Evolutionary conservation across 257 asterid genomes (phyloP).

Genomic region (Solanum virginianum): DNA sequence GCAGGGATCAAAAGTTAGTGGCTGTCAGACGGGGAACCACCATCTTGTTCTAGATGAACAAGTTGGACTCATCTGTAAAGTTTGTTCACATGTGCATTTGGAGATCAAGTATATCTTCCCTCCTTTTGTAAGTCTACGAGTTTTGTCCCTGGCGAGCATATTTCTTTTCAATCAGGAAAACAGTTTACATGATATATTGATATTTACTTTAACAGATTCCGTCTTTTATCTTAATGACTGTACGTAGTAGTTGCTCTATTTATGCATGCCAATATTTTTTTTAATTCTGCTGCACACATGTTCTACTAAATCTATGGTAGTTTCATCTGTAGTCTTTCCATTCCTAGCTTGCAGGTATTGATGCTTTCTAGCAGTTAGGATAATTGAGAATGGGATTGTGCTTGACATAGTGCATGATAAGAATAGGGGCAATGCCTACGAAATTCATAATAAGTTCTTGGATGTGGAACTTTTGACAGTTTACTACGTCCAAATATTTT

Average conservation of each 20-base stretch:
- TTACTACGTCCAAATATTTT: background rate
- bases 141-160: background rate
- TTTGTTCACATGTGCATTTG: slow-evolving; percentile 25
- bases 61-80: slow-evolving; percentile 45
- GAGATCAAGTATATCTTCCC: slow-evolving; percentile 57
- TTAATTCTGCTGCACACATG: background rate
- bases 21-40: slow-evolving; percentile 42
- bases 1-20: background rate
- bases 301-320: background rate
- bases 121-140: slow-evolving; percentile 33
- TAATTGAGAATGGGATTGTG: background rate
- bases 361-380: background rate
- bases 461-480: background rate
- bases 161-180: background rate
- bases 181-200: background rate
- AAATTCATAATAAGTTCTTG: background rate
- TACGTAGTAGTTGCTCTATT: background rate
- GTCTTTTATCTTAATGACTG: background rate
- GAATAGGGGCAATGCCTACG: background rate
- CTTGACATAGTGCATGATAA: background rate
- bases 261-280: background rate
- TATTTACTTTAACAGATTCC: background rate
- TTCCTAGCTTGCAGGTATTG: background rate
- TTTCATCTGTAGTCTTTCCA: background rate
- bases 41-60: slow-evolving; percentile 40